These are phyloP conservation scores for Tuber magnatum DNA, from an alignment of 495 filamentous ascomycete genomes.

Conservation along the genomic window DNA sequence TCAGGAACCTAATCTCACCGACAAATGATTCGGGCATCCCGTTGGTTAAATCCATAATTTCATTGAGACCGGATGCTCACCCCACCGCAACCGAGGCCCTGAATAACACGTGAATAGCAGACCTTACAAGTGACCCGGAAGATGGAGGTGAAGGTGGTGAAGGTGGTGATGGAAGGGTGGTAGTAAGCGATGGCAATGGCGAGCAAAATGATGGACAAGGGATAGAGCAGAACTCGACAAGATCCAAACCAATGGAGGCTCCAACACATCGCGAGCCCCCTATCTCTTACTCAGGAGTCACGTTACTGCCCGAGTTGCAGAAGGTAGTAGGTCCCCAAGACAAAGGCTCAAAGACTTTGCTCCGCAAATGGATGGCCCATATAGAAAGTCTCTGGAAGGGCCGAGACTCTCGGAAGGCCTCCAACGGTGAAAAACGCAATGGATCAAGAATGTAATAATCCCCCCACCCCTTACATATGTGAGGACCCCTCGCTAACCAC, in stretches of 20 bases:
- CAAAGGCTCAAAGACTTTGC: neutral
- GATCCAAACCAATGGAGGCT: neutral
- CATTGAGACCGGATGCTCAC: neutral
- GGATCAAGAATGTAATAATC: neutral
- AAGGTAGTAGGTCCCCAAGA: too few relatives aligned
- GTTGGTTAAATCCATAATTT: neutral
- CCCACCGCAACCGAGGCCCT: neutral
- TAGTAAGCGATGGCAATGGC: too few relatives aligned
- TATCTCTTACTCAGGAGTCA: neutral
- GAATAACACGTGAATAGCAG: neutral
- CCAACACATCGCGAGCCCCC: neutral
- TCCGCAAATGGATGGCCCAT: neutral
- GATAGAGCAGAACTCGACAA: neutral
- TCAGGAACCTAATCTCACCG: neutral
- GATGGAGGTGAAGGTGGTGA: too few relatives aligned
- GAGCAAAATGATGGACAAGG: neutral
- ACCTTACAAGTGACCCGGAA: too few relatives aligned
- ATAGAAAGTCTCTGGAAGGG: neutral
- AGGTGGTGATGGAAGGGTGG: too few relatives aligned
- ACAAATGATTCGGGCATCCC: neutral
- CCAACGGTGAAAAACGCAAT: neutral
- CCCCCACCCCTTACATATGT: too few relatives aligned
- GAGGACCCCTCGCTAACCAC: too few relatives aligned
- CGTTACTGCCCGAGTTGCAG: neutral
- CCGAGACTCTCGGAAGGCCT: neutral